A percentile compares a stretch with the other conserved stretches of the same genome.
Conservation (phyloP, 75 land plant species). For the Pinus tabuliformis region DNA sequence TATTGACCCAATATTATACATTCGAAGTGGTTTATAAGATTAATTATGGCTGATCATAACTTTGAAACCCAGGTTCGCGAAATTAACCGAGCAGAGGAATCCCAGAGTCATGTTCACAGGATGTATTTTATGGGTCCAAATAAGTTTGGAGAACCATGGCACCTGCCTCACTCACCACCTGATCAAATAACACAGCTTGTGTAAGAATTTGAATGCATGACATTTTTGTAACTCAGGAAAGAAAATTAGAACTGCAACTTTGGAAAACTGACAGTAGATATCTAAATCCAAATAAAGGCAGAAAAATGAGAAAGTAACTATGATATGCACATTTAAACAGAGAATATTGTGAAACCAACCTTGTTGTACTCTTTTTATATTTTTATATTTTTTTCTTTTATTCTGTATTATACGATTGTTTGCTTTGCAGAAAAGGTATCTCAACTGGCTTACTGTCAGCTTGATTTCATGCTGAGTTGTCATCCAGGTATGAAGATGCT, state of each 20-base stretch:
- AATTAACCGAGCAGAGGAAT: constrained; percentile 78
- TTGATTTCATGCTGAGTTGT: no score
- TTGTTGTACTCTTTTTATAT: no score
- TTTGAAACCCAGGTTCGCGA: constrained; percentile 61
- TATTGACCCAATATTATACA: neutral
- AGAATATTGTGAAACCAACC: neutral
- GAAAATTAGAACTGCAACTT: neutral
- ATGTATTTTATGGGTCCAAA: constrained; percentile 94
- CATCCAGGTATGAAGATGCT: constrained; percentile 90
- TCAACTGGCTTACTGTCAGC: no score
- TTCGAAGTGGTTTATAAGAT: neutral
- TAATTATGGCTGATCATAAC: neutral
- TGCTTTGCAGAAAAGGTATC: no score
- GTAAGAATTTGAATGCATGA: constrained; percentile 35
- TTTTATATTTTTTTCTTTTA: no score
- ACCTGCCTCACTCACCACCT: constrained; percentile 92
- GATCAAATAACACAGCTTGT: constrained; percentile 87
- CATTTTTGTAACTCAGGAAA: neutral
- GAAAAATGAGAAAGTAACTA: neutral
- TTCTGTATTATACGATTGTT: no score
- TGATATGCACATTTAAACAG: neutral
- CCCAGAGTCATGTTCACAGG: constrained; percentile 92
- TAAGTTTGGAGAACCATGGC: constrained; percentile 96
- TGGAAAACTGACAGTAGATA: neutral
- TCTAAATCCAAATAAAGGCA: neutral